phyloP scores from a whole-genome alignment of 2,329 filamentous ascomycete genomes.

The Trichoderma atroviride region DNA sequence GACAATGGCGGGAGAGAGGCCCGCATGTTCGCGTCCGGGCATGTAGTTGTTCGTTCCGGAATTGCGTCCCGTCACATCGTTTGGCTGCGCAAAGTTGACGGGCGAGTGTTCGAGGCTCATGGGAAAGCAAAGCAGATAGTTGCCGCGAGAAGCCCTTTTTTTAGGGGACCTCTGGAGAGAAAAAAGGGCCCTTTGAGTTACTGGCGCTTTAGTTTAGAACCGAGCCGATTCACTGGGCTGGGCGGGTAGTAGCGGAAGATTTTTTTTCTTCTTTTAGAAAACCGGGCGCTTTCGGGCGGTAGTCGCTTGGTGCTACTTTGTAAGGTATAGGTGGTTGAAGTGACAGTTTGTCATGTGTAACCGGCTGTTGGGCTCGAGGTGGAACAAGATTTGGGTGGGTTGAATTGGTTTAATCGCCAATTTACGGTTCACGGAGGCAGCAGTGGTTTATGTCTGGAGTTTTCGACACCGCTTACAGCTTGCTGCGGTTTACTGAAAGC shows the following conservation, averaged over 20 bases:
- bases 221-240: slow-evolving; percentile 9
- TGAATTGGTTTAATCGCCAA: neutral
- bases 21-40: slow-evolving; percentile 55
- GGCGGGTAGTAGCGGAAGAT: slow-evolving; percentile 13
- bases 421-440: neutral
- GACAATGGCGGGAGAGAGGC: slow-evolving; percentile 74
- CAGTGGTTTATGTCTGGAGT: neutral
- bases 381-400: neutral
- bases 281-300: slow-evolving; percentile 1
- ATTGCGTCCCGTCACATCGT: slow-evolving; percentile 34
- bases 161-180: neutral
- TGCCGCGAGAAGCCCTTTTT: neutral
- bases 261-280: no score
- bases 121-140: neutral
- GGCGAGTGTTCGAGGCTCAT: slow-evolving; percentile 23
- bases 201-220: neutral
- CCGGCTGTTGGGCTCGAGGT: neutral
- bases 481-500: neutral
- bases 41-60: slow-evolving; percentile 42
- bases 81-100: slow-evolving; percentile 15
- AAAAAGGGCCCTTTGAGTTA: neutral
- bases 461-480: neutral
- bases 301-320: neutral
- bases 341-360: neutral
- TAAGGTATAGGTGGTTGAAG: no score